phyloP scores from a whole-genome alignment of 768 basidiomycete species.

The Coprinellus micaceus region DNA sequence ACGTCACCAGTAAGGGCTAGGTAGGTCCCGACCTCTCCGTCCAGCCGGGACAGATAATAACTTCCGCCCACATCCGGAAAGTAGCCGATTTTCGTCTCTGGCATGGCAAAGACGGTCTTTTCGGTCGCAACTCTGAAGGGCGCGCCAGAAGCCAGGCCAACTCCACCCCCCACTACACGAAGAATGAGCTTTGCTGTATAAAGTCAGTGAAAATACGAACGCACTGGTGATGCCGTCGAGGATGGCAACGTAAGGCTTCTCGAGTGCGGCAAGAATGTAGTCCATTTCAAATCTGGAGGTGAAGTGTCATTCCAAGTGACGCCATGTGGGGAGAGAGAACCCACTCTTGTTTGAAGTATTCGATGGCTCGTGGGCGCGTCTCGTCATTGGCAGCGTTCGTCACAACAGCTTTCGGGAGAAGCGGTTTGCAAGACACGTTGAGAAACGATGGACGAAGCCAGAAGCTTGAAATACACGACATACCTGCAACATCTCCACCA shows the following conservation, averaged over 20 bases:
- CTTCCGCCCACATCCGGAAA: constrained; percentile 92
- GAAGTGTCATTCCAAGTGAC: constrained; percentile 9
- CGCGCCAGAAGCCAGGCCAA: constrained; percentile 80
- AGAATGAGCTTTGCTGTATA: constrained; percentile 10
- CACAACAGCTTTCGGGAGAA: constrained; percentile 48
- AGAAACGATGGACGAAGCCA: too few species aligned
- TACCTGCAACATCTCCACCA: constrained; percentile 91
- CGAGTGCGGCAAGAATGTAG: constrained; percentile 62
- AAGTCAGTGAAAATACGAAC: constrained; percentile 28
- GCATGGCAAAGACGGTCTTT: constrained; percentile 91
- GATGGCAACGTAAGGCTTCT: constrained; percentile 87
- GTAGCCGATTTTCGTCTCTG: constrained; percentile 91
- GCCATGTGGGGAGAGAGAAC: constrained; percentile 29
- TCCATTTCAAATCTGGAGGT: constrained; percentile 71
- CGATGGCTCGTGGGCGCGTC: constrained; percentile 62
- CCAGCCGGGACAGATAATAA: constrained; percentile 83
- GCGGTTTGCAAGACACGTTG: too few species aligned
- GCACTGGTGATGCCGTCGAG: constrained; percentile 90
- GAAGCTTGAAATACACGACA: too few species aligned
- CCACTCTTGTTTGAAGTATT: constrained; percentile 89
- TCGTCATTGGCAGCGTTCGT: constrained; percentile 43
- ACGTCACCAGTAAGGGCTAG: constrained; percentile 78
- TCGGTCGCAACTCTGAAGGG: constrained; percentile 92
- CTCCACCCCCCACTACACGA: constrained; percentile 87
- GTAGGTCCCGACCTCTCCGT: constrained; percentile 93